A percentile compares a stretch with the other conserved stretches of the same genome.
These are phyloP conservation scores for Leccinum incarnatum DNA, from an alignment of 768 basidiomycete genomes.

Conservation along the genomic window DNA sequence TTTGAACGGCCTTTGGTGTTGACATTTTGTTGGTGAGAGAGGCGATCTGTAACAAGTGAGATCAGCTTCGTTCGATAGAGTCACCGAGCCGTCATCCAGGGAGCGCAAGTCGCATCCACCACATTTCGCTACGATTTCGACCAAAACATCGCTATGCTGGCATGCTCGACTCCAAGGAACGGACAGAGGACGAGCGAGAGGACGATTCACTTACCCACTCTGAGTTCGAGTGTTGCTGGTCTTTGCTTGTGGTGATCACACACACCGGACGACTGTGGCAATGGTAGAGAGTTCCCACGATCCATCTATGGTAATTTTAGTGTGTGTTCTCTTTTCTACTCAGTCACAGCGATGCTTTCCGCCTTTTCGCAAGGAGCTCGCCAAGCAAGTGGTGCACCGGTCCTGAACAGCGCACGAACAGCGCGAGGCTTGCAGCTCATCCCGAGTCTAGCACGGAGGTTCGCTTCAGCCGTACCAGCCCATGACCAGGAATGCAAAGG, in stretches of 20 bases:
- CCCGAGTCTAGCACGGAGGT: constrained; percentile 8
- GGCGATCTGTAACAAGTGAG: constrained; percentile 19
- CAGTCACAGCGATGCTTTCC: constrained; percentile 16
- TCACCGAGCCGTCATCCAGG: constrained; percentile 35
- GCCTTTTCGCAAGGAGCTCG: constrained; percentile 14
- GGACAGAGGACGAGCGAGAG: constrained; percentile 1
- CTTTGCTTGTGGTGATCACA: constrained; percentile 1
- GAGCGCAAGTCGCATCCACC: constrained; percentile 39
- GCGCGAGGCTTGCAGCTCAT: not conserved
- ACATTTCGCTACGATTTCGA: constrained; percentile 24
- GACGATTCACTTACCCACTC: constrained; percentile 39
- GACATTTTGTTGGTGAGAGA: constrained; percentile 54
- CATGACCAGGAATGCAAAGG: constrained; percentile 16
- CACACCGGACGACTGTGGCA: not conserved
- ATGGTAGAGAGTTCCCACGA: constrained; percentile 24
- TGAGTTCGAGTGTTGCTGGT: constrained; percentile 29
- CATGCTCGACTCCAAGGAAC: not conserved
- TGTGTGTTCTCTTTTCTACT: not conserved
- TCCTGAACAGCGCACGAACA: not conserved
- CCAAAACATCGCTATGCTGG: not conserved
- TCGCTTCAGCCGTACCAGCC: constrained; percentile 9
- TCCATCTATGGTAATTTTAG: constrained; percentile 19
- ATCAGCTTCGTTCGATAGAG: constrained; percentile 15
- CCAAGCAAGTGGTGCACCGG: constrained; percentile 8
- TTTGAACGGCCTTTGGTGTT: constrained; percentile 87